Conservation (phyloP, 768 basidiomycete species). For the Auriscalpium orientale region DNA sequence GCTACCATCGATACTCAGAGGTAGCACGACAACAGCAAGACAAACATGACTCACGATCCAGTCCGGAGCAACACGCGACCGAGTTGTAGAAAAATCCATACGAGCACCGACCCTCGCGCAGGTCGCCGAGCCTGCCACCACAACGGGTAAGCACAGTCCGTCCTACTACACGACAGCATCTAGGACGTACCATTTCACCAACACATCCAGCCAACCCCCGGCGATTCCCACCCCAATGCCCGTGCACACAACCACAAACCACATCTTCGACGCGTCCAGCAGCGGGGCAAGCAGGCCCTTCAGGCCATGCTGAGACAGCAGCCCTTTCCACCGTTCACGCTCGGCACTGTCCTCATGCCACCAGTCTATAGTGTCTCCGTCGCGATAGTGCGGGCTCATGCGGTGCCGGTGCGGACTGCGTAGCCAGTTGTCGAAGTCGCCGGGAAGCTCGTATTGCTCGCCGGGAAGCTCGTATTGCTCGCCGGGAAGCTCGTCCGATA, state of each 20-base stretch:
- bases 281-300: slow-evolving; percentile 49
- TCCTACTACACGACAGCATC: not conserved
- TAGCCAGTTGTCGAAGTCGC: slow-evolving; percentile 10
- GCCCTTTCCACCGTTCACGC: slow-evolving; percentile 43
- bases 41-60: slow-evolving; percentile 36
- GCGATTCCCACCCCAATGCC: slow-evolving; percentile 61
- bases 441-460: slow-evolving; percentile 11
- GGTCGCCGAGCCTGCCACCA: slow-evolving; percentile 50
- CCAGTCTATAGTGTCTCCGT: slow-evolving; percentile 65
- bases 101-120: slow-evolving; percentile 60
- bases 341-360: slow-evolving; percentile 57
- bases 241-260: slow-evolving; percentile 61
- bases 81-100: slow-evolving; percentile 69
- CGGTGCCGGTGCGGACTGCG: slow-evolving; percentile 11
- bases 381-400: slow-evolving; percentile 32
- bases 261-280: slow-evolving; percentile 50
- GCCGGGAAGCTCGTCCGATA: slow-evolving; percentile 3
- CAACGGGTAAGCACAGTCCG: not conserved
- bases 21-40: not conserved
- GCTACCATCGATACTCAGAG: slow-evolving; percentile 30
- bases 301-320: slow-evolving; percentile 45
- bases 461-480: slow-evolving; percentile 10
- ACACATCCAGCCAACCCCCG: slow-evolving; percentile 66
- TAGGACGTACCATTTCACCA: slow-evolving; percentile 56
- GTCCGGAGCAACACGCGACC: slow-evolving; percentile 60